phyloP scores from a whole-genome alignment of 768 basidiomycete species.

The Rhizopogon rudus region DNA sequence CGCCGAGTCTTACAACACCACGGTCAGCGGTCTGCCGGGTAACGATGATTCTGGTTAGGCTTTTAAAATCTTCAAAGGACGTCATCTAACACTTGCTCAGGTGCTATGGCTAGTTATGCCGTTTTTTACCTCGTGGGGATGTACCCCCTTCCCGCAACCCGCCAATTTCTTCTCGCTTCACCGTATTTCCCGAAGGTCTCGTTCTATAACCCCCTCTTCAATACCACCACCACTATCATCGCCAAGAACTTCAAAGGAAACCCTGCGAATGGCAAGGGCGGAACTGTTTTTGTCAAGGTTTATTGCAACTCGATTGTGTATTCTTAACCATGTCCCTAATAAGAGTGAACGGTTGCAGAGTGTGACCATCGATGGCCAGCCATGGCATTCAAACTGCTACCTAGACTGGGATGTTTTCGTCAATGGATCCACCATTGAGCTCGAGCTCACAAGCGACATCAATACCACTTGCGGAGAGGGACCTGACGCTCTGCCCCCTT shows the following conservation, averaged over 20 bases:
- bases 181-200: constrained; percentile 58
- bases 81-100: constrained; percentile 3
- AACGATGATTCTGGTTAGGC: constrained; percentile 48
- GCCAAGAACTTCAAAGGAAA: constrained; percentile 48
- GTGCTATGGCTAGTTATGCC: constrained; percentile 62
- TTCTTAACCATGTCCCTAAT: background rate
- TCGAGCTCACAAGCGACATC: constrained; percentile 51
- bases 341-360: constrained; percentile 28
- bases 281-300: constrained; percentile 55
- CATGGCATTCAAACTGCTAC: constrained; percentile 60
- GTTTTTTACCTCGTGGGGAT: constrained; percentile 55
- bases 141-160: constrained; percentile 60
- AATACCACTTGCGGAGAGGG: constrained; percentile 47
- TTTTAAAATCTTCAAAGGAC: background rate
- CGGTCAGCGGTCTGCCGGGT: constrained; percentile 53
- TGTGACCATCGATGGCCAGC: constrained; percentile 50
- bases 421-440: constrained; percentile 45
- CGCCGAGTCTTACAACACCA: constrained; percentile 51
- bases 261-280: constrained; percentile 45
- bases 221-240: constrained; percentile 51
- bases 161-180: constrained; percentile 54
- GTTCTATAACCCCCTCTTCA: constrained; percentile 55
- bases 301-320: constrained; percentile 3
- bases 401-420: constrained; percentile 64
- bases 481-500: constrained; percentile 47